Evolutionary conservation across 2,329 filamentous ascomycete species (phyloP).

Genomic region (Pseudocercospora crystallina): DNA sequence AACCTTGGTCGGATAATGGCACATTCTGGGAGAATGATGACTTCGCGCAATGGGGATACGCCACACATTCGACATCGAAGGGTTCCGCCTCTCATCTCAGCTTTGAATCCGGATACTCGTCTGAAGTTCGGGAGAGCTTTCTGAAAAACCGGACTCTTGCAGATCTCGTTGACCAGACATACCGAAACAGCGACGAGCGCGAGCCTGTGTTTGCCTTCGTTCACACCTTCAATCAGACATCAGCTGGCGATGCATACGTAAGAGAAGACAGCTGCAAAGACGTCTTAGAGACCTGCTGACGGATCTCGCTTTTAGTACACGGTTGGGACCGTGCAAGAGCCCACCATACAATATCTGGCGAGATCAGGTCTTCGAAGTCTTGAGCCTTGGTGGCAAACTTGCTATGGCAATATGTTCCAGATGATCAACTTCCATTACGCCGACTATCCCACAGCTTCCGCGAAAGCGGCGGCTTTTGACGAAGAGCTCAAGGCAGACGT

Average conservation of each 20-base stretch:
- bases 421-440: slow-evolving; percentile 9
- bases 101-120: background rate
- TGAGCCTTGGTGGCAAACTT: slow-evolving; percentile 11
- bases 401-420: background rate
- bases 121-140: slow-evolving; percentile 1
- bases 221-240: slow-evolving; percentile 5
- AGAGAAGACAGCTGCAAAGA: too few species aligned
- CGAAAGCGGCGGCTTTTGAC: slow-evolving; percentile 8
- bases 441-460: slow-evolving; percentile 4
- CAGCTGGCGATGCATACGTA: too few species aligned
- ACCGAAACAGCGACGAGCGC: background rate
- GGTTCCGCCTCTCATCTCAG: background rate
- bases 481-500: slow-evolving; percentile 6
- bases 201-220: slow-evolving; percentile 12
- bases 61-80: background rate
- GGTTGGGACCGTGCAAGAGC: slow-evolving; percentile 11
- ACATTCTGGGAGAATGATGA: background rate
- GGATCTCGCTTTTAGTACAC: slow-evolving; percentile 2
- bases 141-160: background rate
- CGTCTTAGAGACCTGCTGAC: too few species aligned
- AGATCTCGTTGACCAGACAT: background rate
- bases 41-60: background rate
- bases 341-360: slow-evolving; percentile 2
- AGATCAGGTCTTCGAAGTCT: slow-evolving; percentile 3
- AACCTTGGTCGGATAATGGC: too few species aligned